phyloP scores from a whole-genome alignment of 2,329 filamentous ascomycete genomes.

The Colletotrichum nymphaeae region DNA sequence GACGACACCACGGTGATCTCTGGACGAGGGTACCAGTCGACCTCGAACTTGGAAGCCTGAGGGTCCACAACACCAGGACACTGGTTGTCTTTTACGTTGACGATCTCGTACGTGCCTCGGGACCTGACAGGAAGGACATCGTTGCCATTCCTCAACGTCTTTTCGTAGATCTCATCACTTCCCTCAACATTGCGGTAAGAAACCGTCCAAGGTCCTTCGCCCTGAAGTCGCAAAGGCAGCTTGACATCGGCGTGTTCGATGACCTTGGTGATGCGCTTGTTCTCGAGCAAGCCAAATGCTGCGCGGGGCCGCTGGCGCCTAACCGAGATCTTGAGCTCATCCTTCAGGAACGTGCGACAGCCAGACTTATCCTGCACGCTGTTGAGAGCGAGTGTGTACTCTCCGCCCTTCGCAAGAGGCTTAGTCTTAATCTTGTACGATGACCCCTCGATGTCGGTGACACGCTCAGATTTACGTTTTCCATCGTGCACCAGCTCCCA shows the following conservation, averaged over 20 bases:
- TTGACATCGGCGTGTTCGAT: conserved; percentile 80
- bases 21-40: conserved; percentile 88
- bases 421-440: conserved; percentile 81
- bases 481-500: conserved; percentile 94
- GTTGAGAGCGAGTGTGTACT: conserved; percentile 88
- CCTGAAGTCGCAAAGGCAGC: conserved; percentile 86
- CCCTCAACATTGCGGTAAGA: conserved; percentile 77
- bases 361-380: conserved; percentile 87
- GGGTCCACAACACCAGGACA: conserved; percentile 86
- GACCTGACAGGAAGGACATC: conserved; percentile 74
- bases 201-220: conserved; percentile 86
- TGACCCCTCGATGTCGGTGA: conserved; percentile 71
- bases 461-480: conserved; percentile 78
- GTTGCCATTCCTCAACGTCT: conserved; percentile 69
- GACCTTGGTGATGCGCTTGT: conserved; percentile 78
- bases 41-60: conserved; percentile 78
- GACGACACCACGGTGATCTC: conserved; percentile 74
- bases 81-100: conserved; percentile 79
- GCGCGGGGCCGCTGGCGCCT: conserved; percentile 89
- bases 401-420: conserved; percentile 81
- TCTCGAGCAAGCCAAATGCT: conserved; percentile 87
- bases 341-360: conserved; percentile 87
- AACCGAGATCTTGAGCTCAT: conserved; percentile 87
- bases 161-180: conserved; percentile 55
- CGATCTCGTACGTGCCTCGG: conserved; percentile 83